Conservation (phyloP, 2,329 filamentous ascomycete genomes). For the Aspergillus glaucus region DNA sequence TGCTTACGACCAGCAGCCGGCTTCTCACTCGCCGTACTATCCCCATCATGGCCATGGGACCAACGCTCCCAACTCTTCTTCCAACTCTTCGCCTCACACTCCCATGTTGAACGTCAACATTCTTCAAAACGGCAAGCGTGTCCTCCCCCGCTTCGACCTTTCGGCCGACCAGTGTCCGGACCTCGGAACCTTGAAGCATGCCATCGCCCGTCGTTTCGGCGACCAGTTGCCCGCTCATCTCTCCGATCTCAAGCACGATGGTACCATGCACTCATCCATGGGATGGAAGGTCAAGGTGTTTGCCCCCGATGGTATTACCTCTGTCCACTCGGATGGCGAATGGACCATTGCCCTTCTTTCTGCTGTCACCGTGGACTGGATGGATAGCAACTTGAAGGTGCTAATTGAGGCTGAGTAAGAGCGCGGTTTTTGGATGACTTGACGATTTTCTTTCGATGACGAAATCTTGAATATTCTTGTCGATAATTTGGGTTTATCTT, state of each 20-base stretch:
- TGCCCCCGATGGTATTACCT: constrained; percentile 37
- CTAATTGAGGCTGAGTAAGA: constrained; percentile 30
- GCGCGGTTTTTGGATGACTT: too few species aligned
- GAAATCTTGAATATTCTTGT: constrained; percentile 5
- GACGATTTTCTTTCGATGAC: too few species aligned
- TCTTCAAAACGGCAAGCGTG: constrained; percentile 33
- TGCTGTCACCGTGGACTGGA: constrained; percentile 41
- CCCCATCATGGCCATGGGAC: constrained; percentile 5
- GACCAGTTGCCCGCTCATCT: constrained; percentile 23
- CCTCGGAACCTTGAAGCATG: constrained; percentile 25
- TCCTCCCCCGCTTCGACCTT: constrained; percentile 33
- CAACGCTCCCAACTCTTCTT: constrained; percentile 1
- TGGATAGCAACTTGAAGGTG: constrained; percentile 41
- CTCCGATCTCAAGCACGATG: constrained; percentile 14
- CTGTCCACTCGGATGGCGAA: constrained; percentile 35
- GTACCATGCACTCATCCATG: constrained; percentile 10
- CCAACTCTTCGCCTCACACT: constrained; percentile 5
- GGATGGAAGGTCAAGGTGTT: constrained; percentile 34
- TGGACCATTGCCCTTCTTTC: constrained; percentile 41
- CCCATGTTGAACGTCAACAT: constrained; percentile 33
- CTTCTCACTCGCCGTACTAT: constrained; percentile 1
- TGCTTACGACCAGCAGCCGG: constrained; percentile 5
- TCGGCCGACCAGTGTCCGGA: constrained; percentile 30
- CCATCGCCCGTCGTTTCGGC: constrained; percentile 25
- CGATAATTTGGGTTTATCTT: neutral